These are phyloP conservation scores for Haplosporangium gracile DNA, from an alignment of 192 early-diverging fungal genomes.

Conservation along the genomic window DNA sequence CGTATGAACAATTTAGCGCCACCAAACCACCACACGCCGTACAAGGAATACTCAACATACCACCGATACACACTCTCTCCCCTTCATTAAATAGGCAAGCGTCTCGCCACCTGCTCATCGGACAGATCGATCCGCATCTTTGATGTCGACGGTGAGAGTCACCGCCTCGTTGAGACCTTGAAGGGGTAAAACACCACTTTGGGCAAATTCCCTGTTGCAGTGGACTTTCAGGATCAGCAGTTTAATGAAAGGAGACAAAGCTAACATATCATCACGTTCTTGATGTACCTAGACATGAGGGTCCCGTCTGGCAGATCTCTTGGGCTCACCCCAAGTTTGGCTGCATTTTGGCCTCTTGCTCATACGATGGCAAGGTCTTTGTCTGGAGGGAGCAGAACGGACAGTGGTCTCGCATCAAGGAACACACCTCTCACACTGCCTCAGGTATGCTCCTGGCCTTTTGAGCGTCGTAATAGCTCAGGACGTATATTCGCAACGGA, in stretches of 20 bases:
- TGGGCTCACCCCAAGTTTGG: conserved; percentile 99
- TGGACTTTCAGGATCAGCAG: not conserved
- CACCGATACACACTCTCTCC: not conserved
- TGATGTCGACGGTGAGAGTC: conserved; percentile 84
- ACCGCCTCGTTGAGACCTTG: conserved; percentile 76
- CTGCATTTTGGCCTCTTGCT: conserved; percentile 94
- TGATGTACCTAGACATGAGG: conserved; percentile 80
- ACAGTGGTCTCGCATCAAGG: conserved; percentile 83
- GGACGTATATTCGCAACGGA: not conserved
- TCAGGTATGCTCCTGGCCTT: conserved; percentile 72
- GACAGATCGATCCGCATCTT: conserved; percentile 96
- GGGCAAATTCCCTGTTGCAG: not conserved
- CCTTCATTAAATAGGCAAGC: conserved; percentile 75
- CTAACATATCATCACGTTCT: not conserved
- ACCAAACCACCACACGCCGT: not conserved
- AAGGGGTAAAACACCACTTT: conserved; percentile 68
- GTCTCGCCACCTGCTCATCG: conserved; percentile 98
- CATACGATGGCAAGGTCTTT: conserved; percentile 95
- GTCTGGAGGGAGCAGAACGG: conserved; percentile 96
- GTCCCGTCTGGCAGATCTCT: conserved; percentile 99
- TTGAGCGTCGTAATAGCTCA: not conserved
- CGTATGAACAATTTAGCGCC: not conserved
- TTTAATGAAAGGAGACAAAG: conserved; percentile 56
- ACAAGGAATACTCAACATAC: not conserved
- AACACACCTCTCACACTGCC: conserved; percentile 89